Evolutionary conservation across 768 basidiomycete species (phyloP).

Genomic region (Termitomyces sp.): DNA sequence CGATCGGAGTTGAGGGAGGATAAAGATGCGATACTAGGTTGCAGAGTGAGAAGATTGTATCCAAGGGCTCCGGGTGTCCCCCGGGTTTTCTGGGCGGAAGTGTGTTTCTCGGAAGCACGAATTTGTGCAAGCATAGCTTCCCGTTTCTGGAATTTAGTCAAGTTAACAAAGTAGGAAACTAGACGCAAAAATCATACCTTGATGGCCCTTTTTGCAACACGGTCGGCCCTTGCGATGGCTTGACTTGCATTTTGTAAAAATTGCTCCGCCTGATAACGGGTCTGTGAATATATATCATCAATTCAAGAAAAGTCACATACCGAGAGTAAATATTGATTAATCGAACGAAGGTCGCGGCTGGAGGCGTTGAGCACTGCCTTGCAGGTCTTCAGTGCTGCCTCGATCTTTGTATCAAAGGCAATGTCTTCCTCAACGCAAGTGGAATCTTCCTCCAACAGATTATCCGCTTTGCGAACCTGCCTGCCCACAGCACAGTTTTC

Average conservation of each 20-base stretch:
- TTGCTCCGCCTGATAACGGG: slow-evolving; percentile 45
- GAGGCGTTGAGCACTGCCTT: slow-evolving; percentile 50
- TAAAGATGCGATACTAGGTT: slow-evolving; percentile 39
- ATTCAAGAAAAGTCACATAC: slow-evolving; percentile 32
- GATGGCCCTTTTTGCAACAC: slow-evolving; percentile 51
- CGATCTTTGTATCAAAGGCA: slow-evolving; percentile 33
- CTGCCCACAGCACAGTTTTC: slow-evolving; percentile 36
- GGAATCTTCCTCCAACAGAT: slow-evolving; percentile 1
- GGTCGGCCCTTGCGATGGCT: slow-evolving; percentile 54
- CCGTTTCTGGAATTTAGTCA: slow-evolving; percentile 39
- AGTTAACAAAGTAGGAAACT: neutral
- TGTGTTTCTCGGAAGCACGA: slow-evolving; percentile 20
- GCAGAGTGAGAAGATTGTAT: slow-evolving; percentile 30
- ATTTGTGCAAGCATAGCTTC: slow-evolving; percentile 42
- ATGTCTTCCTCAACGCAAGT: slow-evolving; percentile 12
- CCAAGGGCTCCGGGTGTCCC: slow-evolving; percentile 27
- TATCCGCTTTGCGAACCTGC: slow-evolving; percentile 24
- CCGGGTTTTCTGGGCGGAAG: slow-evolving; percentile 15
- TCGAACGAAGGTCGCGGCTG: slow-evolving; percentile 51
- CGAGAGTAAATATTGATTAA: slow-evolving; percentile 49
- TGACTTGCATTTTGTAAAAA: slow-evolving; percentile 51
- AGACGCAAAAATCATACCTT: slow-evolving; percentile 36
- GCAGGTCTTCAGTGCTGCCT: slow-evolving; percentile 38
- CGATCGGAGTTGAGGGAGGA: slow-evolving; percentile 37
- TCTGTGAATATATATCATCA: neutral